Percentiles rank a stretch among this genome's conserved stretches.
These are phyloP conservation scores for Berkeleyomyces rouxiae DNA, from an alignment of 2,329 filamentous ascomycete genomes.

Conservation along the genomic window DNA sequence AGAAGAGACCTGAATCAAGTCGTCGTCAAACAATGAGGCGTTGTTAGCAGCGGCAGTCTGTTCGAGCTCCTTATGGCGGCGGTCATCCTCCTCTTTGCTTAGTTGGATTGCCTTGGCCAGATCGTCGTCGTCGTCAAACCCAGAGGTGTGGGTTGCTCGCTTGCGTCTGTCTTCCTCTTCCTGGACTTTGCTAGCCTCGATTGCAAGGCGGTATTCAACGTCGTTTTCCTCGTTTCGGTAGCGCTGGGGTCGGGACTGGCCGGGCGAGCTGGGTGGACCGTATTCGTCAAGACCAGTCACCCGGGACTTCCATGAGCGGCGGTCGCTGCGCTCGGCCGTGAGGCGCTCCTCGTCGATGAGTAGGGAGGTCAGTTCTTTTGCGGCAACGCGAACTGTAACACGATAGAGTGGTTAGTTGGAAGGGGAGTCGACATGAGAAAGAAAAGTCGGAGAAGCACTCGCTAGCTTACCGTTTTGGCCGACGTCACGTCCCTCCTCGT, in stretches of 20 bases:
- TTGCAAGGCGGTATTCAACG: slow-evolving; percentile 72
- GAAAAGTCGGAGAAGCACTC: background rate
- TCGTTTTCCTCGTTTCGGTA: slow-evolving; percentile 61
- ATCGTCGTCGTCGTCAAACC: slow-evolving; percentile 58
- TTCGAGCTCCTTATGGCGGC: slow-evolving; percentile 72
- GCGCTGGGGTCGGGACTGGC: slow-evolving; percentile 28
- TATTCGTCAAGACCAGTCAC: slow-evolving; percentile 86
- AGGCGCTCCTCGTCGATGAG: slow-evolving; percentile 88
- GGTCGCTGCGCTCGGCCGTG: slow-evolving; percentile 74
- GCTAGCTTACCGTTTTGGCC: slow-evolving; percentile 71
- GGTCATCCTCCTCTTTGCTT: slow-evolving; percentile 86
- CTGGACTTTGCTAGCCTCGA: slow-evolving; percentile 89
- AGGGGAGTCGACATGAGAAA: background rate
- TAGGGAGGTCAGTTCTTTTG: slow-evolving; percentile 84
- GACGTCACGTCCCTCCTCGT: slow-evolving; percentile 89
- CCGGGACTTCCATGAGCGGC: slow-evolving; percentile 91
- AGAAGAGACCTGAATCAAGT: slow-evolving; percentile 37
- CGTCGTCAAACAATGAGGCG: slow-evolving; percentile 75
- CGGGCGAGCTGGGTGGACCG: slow-evolving; percentile 28
- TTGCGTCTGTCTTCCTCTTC: slow-evolving; percentile 76
- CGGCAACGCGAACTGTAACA: slow-evolving; percentile 68
- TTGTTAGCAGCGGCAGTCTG: slow-evolving; percentile 49
- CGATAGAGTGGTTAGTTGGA: slow-evolving; percentile 12
- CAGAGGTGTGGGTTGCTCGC: slow-evolving; percentile 43
- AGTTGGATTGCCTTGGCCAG: slow-evolving; percentile 88